Percentiles rank a stretch among this genome's conserved stretches.
Evolutionary conservation across 352 stramenopile species (phyloP).

Genomic region (Saprolegnia parasitica): DNA sequence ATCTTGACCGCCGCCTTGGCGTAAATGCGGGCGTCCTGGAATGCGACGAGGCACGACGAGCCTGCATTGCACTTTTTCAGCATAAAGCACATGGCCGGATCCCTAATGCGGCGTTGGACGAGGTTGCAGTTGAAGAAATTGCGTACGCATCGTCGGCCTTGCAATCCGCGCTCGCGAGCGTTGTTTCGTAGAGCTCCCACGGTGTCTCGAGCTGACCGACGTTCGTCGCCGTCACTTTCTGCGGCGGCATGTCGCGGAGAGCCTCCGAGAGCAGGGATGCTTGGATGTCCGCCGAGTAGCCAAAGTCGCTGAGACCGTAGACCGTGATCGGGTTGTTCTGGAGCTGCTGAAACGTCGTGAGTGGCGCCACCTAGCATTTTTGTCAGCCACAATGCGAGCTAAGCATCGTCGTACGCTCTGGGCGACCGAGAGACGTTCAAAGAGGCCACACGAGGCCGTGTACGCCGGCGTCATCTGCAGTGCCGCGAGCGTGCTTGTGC

Average conservation of each 20-base stretch:
- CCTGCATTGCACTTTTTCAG: conserved; percentile 36
- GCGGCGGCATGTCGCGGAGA: conserved; percentile 20
- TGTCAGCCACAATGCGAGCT: background rate
- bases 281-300: conserved; percentile 49
- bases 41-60: conserved; percentile 42
- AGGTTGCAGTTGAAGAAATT: conserved; percentile 30
- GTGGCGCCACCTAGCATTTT: conserved; percentile 29
- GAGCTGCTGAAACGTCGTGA: conserved; percentile 32
- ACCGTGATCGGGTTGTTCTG: conserved; percentile 46
- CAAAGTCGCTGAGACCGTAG: conserved; percentile 58
- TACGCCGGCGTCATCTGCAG: conserved; percentile 48
- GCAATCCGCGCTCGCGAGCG: conserved; percentile 14
- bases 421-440: conserved; percentile 47
- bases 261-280: conserved; percentile 33
- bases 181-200: conserved; percentile 45
- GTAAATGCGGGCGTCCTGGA: conserved; percentile 58
- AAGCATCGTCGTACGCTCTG: background rate
- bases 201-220: conserved; percentile 57
- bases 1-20: conserved; percentile 53
- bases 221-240: conserved; percentile 35
- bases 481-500: conserved; percentile 48
- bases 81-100: conserved; percentile 65
- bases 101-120: background rate
- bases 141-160: conserved; percentile 35
- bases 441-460: conserved; percentile 57